These are phyloP conservation scores for Mycena kentingensis DNA, from an alignment of 768 basidiomycete genomes.

Conservation along the genomic window DNA sequence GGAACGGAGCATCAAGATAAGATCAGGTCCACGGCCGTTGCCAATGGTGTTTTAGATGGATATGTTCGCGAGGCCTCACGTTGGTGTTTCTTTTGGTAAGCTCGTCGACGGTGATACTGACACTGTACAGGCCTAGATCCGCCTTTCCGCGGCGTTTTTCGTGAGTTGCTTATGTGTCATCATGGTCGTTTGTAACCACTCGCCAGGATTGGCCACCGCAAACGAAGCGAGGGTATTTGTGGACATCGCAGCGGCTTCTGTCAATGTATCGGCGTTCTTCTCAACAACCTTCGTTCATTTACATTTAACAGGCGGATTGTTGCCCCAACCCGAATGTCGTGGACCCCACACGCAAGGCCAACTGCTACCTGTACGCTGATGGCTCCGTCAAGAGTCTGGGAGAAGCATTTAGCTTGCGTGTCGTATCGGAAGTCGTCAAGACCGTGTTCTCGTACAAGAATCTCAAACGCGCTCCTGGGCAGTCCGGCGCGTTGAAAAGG, in stretches of 20 bases:
- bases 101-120: not conserved
- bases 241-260: constrained; percentile 57
- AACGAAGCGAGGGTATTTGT: constrained; percentile 62
- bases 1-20: constrained; percentile 46
- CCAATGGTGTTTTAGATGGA: constrained; percentile 47
- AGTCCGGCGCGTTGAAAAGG: constrained; percentile 65
- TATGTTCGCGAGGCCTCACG: constrained; percentile 71
- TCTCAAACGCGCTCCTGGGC: constrained; percentile 65
- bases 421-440: constrained; percentile 63
- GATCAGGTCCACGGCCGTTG: constrained; percentile 39
- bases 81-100: constrained; percentile 38
- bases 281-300: not conserved
- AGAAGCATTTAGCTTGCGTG: constrained; percentile 57
- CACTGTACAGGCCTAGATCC: constrained; percentile 63
- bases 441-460: constrained; percentile 61
- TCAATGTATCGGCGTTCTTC: constrained; percentile 48
- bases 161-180: constrained; percentile 43
- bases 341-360: constrained; percentile 46
- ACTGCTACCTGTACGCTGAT: constrained; percentile 49
- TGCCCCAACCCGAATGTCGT: constrained; percentile 53
- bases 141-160: constrained; percentile 68
- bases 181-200: not conserved
- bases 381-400: constrained; percentile 50
- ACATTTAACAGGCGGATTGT: constrained; percentile 42
- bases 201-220: constrained; percentile 18